Evolutionary conservation across 164 flowering plant species (phyloP).

Genomic region (Liquidambar formosana): DNA sequence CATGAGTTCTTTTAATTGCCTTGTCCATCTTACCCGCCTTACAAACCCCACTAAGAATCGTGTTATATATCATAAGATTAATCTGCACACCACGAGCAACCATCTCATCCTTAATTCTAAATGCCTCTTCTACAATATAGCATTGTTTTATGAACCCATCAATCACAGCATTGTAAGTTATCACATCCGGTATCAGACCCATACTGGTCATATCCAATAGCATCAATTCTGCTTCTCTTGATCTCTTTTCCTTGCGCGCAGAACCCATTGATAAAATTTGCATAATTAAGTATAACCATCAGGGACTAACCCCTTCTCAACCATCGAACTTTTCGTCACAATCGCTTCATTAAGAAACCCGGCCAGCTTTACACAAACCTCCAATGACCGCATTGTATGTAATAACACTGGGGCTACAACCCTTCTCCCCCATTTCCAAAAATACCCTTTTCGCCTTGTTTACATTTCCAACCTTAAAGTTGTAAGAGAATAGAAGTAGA

Average conservation of each 20-base stretch:
- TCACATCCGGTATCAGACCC: constrained; percentile 21
- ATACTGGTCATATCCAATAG: constrained; percentile 15
- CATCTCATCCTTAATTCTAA: constrained; percentile 55
- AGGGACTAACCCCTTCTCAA: constrained; percentile 11
- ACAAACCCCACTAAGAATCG: constrained; percentile 53
- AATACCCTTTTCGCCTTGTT: constrained; percentile 6
- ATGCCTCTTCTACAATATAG: constrained; percentile 48
- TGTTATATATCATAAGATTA: constrained; percentile 41
- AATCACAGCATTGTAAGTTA: constrained; percentile 18
- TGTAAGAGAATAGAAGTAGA: too few relatives aligned
- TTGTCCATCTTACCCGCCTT: constrained; percentile 50
- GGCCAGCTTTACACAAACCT: constrained; percentile 9
- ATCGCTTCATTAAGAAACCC: constrained; percentile 14
- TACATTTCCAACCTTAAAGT: constrained; percentile 11
- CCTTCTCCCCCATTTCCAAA: constrained; percentile 10
- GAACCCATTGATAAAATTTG: constrained; percentile 16
- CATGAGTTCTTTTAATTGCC: constrained; percentile 45
- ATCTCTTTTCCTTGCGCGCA: constrained; percentile 19
- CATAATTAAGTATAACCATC: constrained; percentile 15
- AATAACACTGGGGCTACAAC: constrained; percentile 8
- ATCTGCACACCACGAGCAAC: constrained; percentile 37
- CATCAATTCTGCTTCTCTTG: constrained; percentile 14
- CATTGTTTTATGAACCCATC: constrained; percentile 54
- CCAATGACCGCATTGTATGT: constrained; percentile 13
- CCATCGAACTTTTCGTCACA: constrained; percentile 12